Evolutionary conservation across 2,329 filamentous ascomycete species (phyloP), one percentile per base, ranked within the genome.

Genomic region (Phialophora verrucosa): DNA sequence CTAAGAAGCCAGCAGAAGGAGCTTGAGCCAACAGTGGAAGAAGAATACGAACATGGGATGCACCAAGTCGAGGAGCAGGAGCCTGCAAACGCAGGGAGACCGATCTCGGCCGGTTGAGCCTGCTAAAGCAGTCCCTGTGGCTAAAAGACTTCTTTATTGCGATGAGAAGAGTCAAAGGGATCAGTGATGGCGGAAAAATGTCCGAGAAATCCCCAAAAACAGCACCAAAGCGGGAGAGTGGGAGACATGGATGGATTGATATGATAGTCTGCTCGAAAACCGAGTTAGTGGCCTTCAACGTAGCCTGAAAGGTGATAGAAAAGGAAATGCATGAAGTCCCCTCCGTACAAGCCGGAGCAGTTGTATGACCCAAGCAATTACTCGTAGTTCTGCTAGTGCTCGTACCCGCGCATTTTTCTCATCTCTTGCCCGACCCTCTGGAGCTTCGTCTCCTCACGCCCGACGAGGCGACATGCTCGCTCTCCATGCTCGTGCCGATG

Each of bases 401-500:
- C 7, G 8, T 11, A 32, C 31, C 29, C 29, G 29, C 29, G 7
- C 29, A 31, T 31, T 11, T 11, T 10, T 25, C 23, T 35, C 14
- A 63, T 50, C 35, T 50, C 54, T 53, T 62, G 23, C 44, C 20
- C 12, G 62, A 14, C 2, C 55, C 63, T 49, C 62, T 65, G 6
- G 68, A 69, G 54, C 69, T 72, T 32, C 69, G 55, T 61, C 67
- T 64, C 38, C 70, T 63, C 3, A 65, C 54, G 5, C 69, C 38
- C 3, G 63, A 63, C 12, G 59, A 49, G 14, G 50, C 59, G 20
- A 62, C 55, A 58, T 69, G 66, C 29, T 72, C 70, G 42, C 71
- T 72, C 57, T 81, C 79, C 63, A 78, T 65, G 25, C 85, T 87
- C 29, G 86, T 88, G 3, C 86, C 86, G 64, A 84, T 74, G 0